Base-by-base conservation (phyloP, 2,329 filamentous ascomycete species). In the Trichoderma sp. region DNA sequence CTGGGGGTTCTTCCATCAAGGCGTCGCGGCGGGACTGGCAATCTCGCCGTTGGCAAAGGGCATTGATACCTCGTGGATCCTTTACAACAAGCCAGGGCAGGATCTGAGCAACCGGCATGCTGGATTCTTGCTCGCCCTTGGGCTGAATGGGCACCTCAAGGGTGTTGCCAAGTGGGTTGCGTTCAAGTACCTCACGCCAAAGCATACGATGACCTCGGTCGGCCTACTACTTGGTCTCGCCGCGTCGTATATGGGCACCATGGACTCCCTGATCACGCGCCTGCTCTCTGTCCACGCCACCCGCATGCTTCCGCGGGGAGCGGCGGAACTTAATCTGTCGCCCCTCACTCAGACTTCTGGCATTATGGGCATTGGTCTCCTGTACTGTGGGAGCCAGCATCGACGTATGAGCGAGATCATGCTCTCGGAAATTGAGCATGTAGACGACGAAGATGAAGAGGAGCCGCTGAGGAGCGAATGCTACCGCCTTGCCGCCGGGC, bases 201-300 rank as follows among this genome's bases (percentile, higher is more conserved):
- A 99, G 73, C 96, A 99, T 76, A 96, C 93, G 28, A 99, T 99
- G 95, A 98, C 95, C 26, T 98, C 95, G 0, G 94, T 99, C 63
- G 95, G 95, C 10, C 82, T 99, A n/a, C 83, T 99, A 3, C 82
- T 99, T 0, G 95, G 95, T 1, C 82, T 99, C 19, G 93, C 95
- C 9, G 95, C 92, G 28, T 98, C 95, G 1, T 96, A 97, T 74
- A 83, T 97, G 70, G 95, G 96, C 1, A 98, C 93, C 2, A 98
- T 98, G 94, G 95, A 99, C 75, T 95, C 92, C 2, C 83, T 97
- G 30, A 94, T 98, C 67, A 98, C 95, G 9, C 88, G 95, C 26
- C 82, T 99, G 44, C 82, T 99, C 4, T 99, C 95, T 3, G 94
- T 99, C 0, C 95, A 99, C 76, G 93, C 98, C 61, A 97, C 93